Evolutionary conservation across 345 rosid genomes (phyloP).

Genomic region (Iberis pinnata): DNA sequence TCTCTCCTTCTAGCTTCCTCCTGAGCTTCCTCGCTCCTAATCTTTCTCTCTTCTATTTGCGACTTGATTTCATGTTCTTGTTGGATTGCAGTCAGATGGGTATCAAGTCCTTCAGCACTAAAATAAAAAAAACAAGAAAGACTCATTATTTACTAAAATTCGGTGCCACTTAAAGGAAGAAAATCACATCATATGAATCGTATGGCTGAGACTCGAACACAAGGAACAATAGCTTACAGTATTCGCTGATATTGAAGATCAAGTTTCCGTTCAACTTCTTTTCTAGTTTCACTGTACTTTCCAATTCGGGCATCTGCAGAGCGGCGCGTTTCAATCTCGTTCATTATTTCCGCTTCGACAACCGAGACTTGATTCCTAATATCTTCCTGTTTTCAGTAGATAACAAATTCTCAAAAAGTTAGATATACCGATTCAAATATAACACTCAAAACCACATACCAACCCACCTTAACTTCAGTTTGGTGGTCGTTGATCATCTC

Average conservation of each 20-base stretch:
- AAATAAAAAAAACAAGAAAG: slow-evolving; percentile 20
- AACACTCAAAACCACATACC: not conserved
- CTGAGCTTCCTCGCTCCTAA: slow-evolving; percentile 72
- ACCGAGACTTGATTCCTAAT: slow-evolving; percentile 57
- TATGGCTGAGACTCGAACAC: slow-evolving; percentile 9
- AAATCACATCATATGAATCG: not conserved
- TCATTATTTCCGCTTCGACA: slow-evolving; percentile 50
- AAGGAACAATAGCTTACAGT: slow-evolving; percentile 41
- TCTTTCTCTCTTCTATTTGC: slow-evolving; percentile 80
- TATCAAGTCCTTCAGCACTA: slow-evolving; percentile 94
- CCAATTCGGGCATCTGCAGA: slow-evolving; percentile 50
- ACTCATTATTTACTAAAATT: slow-evolving; percentile 7
- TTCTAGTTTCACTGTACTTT: slow-evolving; percentile 56
- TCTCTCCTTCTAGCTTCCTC: slow-evolving; percentile 88
- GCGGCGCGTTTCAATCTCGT: slow-evolving; percentile 42
- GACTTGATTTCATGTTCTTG: slow-evolving; percentile 75
- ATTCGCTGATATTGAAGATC: slow-evolving; percentile 81
- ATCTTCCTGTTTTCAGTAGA: slow-evolving; percentile 52
- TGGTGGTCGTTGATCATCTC: slow-evolving; percentile 55
- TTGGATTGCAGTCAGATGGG: slow-evolving; percentile 77
- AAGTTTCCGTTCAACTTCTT: slow-evolving; percentile 64
- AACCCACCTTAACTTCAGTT: slow-evolving; percentile 50
- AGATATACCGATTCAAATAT: not conserved
- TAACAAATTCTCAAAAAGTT: not conserved
- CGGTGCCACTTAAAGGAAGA: not conserved